These are phyloP conservation scores for Malassezia dermatis DNA, from an alignment of 1,284 basidiomycete genomes.

Conservation along the genomic window DNA sequence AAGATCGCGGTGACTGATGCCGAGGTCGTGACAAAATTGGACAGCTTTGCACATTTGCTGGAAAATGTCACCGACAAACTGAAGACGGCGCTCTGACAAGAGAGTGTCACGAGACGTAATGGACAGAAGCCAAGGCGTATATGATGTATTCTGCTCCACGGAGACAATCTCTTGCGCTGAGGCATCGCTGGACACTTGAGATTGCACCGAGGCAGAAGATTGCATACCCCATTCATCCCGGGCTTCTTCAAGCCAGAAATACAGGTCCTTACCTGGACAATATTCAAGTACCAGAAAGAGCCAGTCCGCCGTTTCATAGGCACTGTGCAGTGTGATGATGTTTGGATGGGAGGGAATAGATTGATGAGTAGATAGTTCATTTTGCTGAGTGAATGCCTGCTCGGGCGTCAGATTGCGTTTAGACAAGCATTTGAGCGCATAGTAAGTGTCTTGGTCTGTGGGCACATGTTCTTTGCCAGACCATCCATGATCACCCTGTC, in stretches of 20 bases:
- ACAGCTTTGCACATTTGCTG: slow-evolving; percentile 96
- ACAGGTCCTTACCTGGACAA: slow-evolving; percentile 79
- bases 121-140: slow-evolving; percentile 66
- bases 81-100: slow-evolving; percentile 72
- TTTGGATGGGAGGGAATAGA: slow-evolving; percentile 81
- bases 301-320: slow-evolving; percentile 62
- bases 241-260: slow-evolving; percentile 78
- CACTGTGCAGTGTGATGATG: slow-evolving; percentile 76
- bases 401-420: slow-evolving; percentile 50
- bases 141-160: not conserved
- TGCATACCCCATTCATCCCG: slow-evolving; percentile 32
- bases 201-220: not conserved
- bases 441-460: slow-evolving; percentile 47
- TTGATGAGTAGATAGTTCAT: slow-evolving; percentile 80
- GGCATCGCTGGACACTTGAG: not conserved
- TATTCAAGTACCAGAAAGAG: slow-evolving; percentile 75
- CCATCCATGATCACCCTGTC: not conserved
- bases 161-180: not conserved
- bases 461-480: not conserved
- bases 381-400: slow-evolving; percentile 39
- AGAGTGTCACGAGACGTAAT: slow-evolving; percentile 68
- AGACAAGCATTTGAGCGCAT: slow-evolving; percentile 88
- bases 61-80: slow-evolving; percentile 92
- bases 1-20: slow-evolving; percentile 91
- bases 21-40: slow-evolving; percentile 82